Evolutionary conservation across 2,329 filamentous ascomycete genomes (phyloP).

Genomic region (Hymenoscyphus occultus): DNA sequence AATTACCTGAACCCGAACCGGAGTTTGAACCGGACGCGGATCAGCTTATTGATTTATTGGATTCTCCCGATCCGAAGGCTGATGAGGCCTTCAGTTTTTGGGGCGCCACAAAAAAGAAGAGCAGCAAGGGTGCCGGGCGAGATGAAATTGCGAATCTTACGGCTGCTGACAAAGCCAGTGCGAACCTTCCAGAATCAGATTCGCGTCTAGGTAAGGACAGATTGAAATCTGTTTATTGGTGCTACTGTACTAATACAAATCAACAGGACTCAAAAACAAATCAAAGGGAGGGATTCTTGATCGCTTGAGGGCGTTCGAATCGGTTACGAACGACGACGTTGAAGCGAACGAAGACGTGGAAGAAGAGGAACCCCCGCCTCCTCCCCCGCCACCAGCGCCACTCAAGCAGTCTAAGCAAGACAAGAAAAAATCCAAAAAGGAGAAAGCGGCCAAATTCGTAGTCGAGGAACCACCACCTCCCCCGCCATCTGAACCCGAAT

Average conservation of each 20-base stretch:
- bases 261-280: conserved; percentile 43
- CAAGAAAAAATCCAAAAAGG: conserved; percentile 44
- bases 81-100: conserved; percentile 53
- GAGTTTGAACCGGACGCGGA: conserved; percentile 29
- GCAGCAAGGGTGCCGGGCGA: conserved; percentile 34
- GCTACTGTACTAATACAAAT: conserved; percentile 43
- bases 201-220: conserved; percentile 40
- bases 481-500: conserved; percentile 39
- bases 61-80: conserved; percentile 39
- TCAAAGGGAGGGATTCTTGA: conserved; percentile 53
- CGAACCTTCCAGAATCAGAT: conserved; percentile 44
- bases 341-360: conserved; percentile 35
- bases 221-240: conserved; percentile 17
- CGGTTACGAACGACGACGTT: conserved; percentile 17
- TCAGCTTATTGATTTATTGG: conserved; percentile 27
- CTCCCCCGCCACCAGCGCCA: conserved; percentile 40
- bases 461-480: conserved; percentile 38
- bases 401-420: conserved; percentile 43
- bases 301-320: conserved; percentile 55
- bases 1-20: conserved; percentile 20
- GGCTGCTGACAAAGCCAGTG: conserved; percentile 47
- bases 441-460: conserved; percentile 39
- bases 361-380: conserved; percentile 34
- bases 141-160: conserved; percentile 41
- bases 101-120: conserved; percentile 49